phyloP scores from a whole-genome alignment of 768 basidiomycete genomes.

The Mycena indigotica region DNA sequence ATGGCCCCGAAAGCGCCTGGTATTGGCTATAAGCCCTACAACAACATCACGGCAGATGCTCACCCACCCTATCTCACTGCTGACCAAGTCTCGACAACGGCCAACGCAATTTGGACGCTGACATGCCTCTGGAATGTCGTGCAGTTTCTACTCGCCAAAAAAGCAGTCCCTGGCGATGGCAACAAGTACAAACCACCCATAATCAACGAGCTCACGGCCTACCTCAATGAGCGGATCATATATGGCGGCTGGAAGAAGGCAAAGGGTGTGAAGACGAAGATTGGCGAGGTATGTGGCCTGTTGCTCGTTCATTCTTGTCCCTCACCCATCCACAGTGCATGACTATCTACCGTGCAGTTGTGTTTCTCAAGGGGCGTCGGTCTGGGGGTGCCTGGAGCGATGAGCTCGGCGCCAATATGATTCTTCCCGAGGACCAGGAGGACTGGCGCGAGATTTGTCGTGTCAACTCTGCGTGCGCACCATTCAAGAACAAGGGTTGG shows the following conservation, averaged over 20 bases:
- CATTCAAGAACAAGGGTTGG: neutral
- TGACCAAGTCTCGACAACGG: neutral
- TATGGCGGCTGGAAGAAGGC: neutral
- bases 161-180: neutral
- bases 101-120: neutral
- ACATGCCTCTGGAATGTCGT: neutral
- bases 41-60: neutral
- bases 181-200: neutral
- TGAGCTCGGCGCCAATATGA: constrained; percentile 8
- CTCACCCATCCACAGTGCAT: neutral
- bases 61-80: neutral
- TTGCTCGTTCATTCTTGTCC: neutral
- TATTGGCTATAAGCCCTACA: neutral
- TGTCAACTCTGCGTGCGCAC: neutral
- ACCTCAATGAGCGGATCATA: neutral
- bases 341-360: constrained; percentile 5
- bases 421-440: neutral
- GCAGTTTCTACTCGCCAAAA: neutral
- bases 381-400: constrained; percentile 5
- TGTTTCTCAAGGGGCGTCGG: constrained; percentile 2
- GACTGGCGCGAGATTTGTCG: constrained; percentile 1
- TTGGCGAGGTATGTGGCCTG: neutral
- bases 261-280: neutral
- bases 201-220: neutral
- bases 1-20: neutral